Evolutionary conservation across 179 eudicot genomes (phyloP), one percentile per base, ranked within the genome.

Genomic region (Spergularia azorica): DNA sequence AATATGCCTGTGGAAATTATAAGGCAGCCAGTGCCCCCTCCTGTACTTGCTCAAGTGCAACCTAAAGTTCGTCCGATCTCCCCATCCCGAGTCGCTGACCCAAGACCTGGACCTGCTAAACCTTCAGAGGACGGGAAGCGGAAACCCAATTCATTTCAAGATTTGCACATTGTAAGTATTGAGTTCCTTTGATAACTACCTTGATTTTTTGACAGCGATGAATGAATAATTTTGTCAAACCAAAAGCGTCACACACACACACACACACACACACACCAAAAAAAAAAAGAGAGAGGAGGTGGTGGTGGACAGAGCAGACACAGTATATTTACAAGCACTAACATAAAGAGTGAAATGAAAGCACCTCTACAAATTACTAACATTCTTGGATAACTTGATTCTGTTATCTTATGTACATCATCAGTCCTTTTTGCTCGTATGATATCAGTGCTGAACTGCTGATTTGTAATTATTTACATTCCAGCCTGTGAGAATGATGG

Each of bases 21-120:
- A 72, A 89, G 97, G 83, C 97, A 95, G 88, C 98, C 93, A 74
- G 82, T 89, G 84, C 98, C 98, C 14, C 98, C 98, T 75, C 98
- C 97, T 70, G 95, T 93, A 61, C 95, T 90, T 81, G 98, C 98
- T 79, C 90, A 89, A 85, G 85, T 95, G 73, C 95, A 87, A 63
- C 89, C 93, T 26, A 26, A 26, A 26, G 32, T 26, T 48, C 77
- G 73, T 80, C 87, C 86, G 41, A 88, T 95, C 63, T 81, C 97
- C 81, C 97, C 98, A 50, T 90, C 97, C 21, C 89, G 86, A 85
- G 97, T 95, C 77, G 98, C 98, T 77, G 98, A 95, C 83, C 98
- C 98, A 39, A 89, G 98, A 79, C 98, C 98, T 69, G 97, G 97
- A 36, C 91, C 89, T 46, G 95, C 93, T 20, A 94, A 85, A 63